phyloP scores from a whole-genome alignment of 2,329 filamentous ascomycete species.

The Coniochaeta ligniaria region DNA sequence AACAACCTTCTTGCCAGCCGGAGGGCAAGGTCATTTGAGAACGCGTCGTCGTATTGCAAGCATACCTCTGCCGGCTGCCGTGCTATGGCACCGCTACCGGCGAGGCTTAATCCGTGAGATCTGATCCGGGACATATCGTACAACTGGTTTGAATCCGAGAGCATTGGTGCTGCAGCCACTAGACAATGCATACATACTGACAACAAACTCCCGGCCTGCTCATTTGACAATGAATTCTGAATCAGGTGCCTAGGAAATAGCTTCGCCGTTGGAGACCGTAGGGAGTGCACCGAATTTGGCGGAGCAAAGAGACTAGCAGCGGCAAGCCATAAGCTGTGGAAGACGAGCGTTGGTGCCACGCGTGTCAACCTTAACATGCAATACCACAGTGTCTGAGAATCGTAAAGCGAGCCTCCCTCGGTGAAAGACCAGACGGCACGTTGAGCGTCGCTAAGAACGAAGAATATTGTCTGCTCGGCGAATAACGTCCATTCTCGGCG shows the following conservation, averaged over 20 bases:
- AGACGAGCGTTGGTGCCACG: slow-evolving; percentile 48
- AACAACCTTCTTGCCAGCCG: slow-evolving; percentile 52
- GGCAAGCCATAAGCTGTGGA: slow-evolving; percentile 59
- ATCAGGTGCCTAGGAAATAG: slow-evolving; percentile 25
- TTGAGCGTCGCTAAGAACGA: slow-evolving; percentile 51
- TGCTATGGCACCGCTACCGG: slow-evolving; percentile 36
- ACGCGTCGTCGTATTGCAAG: slow-evolving; percentile 55
- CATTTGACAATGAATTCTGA: slow-evolving; percentile 34
- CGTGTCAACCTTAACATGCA: slow-evolving; percentile 54
- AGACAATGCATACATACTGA: slow-evolving; percentile 58
- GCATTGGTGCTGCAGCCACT: slow-evolving; percentile 48
- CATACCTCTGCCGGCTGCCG: slow-evolving; percentile 42
- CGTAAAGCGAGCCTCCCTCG: slow-evolving; percentile 41
- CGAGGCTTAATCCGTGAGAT: slow-evolving; percentile 43
- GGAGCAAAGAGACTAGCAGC: slow-evolving; percentile 51
- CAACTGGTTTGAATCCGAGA: slow-evolving; percentile 38
- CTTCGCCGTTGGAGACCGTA: slow-evolving; percentile 28
- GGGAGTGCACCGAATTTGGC: slow-evolving; percentile 35
- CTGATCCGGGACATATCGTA: slow-evolving; percentile 55
- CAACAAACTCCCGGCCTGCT: slow-evolving; percentile 45
- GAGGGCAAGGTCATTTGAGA: slow-evolving; percentile 53
- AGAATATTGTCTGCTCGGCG: slow-evolving; percentile 57
- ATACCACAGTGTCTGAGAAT: slow-evolving; percentile 57
- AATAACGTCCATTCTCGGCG: slow-evolving; percentile 51
- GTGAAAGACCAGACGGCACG: slow-evolving; percentile 52